Conservation (phyloP, 768 basidiomycete species). For the Austroboletus eburneus region DNA sequence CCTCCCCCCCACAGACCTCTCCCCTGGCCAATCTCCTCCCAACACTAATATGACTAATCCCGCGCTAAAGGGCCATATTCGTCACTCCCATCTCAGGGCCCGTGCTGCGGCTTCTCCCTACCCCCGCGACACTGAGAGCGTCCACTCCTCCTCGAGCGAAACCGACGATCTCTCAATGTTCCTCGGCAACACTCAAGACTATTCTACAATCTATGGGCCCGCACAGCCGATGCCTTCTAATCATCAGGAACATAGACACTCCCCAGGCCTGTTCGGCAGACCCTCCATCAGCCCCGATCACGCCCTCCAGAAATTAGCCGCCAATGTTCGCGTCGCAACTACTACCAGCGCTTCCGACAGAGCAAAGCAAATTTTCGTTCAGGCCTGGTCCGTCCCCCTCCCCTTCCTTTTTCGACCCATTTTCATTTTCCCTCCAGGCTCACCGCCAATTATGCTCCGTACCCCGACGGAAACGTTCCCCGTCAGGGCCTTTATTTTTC, state of each 20-base stretch:
- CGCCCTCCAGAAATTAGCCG: constrained; percentile 79
- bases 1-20: constrained; percentile 37
- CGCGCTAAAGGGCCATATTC: constrained; percentile 72
- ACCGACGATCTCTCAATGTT: constrained; percentile 86
- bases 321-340: constrained; percentile 82
- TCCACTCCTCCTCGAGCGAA: constrained; percentile 84
- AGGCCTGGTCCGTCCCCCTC: constrained; percentile 68
- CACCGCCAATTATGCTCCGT: constrained; percentile 85
- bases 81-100: constrained; percentile 73
- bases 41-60: constrained; percentile 72
- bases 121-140: constrained; percentile 79
- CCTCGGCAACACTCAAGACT: constrained; percentile 56
- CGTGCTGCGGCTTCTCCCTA: constrained; percentile 81
- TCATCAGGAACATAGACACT: constrained; percentile 48
- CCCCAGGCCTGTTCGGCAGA: constrained; percentile 71
- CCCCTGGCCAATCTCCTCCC: constrained; percentile 63
- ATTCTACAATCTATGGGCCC: constrained; percentile 60
- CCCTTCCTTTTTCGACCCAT: constrained; percentile 18
- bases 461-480: constrained; percentile 90
- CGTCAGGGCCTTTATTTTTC: constrained; percentile 93
- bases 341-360: constrained; percentile 89
- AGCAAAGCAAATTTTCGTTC: constrained; percentile 90
- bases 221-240: constrained; percentile 37
- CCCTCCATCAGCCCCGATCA: constrained; percentile 77
- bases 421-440: constrained; percentile 51